These are phyloP conservation scores for Xylaria flabelliformis DNA, from an alignment of 495 filamentous ascomycete genomes.

Conservation along the genomic window DNA sequence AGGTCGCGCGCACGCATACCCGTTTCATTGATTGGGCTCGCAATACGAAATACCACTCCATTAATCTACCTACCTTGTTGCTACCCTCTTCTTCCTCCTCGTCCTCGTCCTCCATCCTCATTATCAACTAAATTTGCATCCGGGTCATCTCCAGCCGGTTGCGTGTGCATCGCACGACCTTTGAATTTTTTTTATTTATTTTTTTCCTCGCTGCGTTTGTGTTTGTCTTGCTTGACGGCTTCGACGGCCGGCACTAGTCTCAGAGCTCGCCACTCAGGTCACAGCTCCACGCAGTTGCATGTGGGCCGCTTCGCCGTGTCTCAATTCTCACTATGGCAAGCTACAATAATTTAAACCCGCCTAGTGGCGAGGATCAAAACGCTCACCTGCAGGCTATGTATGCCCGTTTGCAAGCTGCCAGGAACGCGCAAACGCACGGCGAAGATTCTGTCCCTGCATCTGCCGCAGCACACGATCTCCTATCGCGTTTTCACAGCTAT, in stretches of 20 bases:
- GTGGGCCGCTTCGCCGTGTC: slow-evolving; percentile 26
- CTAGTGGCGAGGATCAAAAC: slow-evolving; percentile 41
- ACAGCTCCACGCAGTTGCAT: slow-evolving; percentile 16
- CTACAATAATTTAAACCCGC: slow-evolving; percentile 44
- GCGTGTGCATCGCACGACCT: not conserved
- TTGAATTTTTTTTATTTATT: no score
- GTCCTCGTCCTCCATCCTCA: slow-evolving; percentile 41
- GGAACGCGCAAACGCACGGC: slow-evolving; percentile 32
- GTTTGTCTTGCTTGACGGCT: slow-evolving; percentile 16
- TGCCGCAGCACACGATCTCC: slow-evolving; percentile 36
- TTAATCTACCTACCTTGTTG: not conserved
- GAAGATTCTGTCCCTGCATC: slow-evolving; percentile 32
- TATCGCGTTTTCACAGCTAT: slow-evolving; percentile 42
- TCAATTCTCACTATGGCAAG: slow-evolving; percentile 47
- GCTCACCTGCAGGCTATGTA: slow-evolving; percentile 40
- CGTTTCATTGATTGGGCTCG: slow-evolving; percentile 15
- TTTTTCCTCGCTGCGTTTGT: not conserved
- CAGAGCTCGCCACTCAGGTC: slow-evolving; percentile 12
- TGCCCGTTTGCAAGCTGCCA: slow-evolving; percentile 39
- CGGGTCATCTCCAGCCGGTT: not conserved
- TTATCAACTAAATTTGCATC: slow-evolving; percentile 9
- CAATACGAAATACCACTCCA: not conserved
- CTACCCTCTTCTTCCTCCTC: slow-evolving; percentile 28
- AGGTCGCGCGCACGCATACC: slow-evolving; percentile 12
- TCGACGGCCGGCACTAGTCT: slow-evolving; percentile 24